Base-by-base conservation (phyloP, 331 rosid genomes). In the Quercus phellos region DNA sequence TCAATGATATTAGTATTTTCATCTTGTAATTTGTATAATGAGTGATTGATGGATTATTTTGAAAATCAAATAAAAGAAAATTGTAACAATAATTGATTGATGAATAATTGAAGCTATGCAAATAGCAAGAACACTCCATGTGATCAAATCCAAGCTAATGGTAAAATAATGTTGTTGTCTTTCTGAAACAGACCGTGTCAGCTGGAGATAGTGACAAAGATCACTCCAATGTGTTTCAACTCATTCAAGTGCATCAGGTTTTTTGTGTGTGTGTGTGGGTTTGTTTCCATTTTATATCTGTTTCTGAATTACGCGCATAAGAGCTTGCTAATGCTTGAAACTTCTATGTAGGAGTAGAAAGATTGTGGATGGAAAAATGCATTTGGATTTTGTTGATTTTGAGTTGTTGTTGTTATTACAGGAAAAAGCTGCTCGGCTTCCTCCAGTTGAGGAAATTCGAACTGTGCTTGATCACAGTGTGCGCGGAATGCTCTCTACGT, bases 171-270 rank as follows among this genome's bases (percentile, higher is more conserved):
- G 63, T 29, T 34, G 4, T 14, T 82, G 71, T 80, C 22, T 35
- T 60, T 84, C 55, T 63, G 59, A 67, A 73, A 68, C 85, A 90
- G 97, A 77, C 81, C 61, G 87, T 63, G 71, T 54, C 90, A 9
- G 68, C 92, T 64, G 88, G 92, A 64, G 89, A 81, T 83, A 87
- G 30, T 75, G 79, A 69, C 43, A 80, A 80, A 3, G 73, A 78
- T 70, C 88, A 84, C 76, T 83, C 82, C 18, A 84, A 84, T 35
- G 70, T 91, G 2, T 87, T 88, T 73, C 89, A 87, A 82, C 82
- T 90, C 81, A 86, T 94, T 88, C 93, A 81, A 78, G 88, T 89
- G 69, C 99, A 92, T 83, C 96, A 94, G 98, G 97, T 94, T 84
- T 63, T 46, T 11, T 46, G 3, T 46, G 3, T 43, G 35, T 32